A percentile compares a stretch with the other conserved stretches of the same genome.
These are phyloP conservation scores for Corymbia calophylla DNA, from an alignment of 441 rosid species.

Conservation along the genomic window DNA sequence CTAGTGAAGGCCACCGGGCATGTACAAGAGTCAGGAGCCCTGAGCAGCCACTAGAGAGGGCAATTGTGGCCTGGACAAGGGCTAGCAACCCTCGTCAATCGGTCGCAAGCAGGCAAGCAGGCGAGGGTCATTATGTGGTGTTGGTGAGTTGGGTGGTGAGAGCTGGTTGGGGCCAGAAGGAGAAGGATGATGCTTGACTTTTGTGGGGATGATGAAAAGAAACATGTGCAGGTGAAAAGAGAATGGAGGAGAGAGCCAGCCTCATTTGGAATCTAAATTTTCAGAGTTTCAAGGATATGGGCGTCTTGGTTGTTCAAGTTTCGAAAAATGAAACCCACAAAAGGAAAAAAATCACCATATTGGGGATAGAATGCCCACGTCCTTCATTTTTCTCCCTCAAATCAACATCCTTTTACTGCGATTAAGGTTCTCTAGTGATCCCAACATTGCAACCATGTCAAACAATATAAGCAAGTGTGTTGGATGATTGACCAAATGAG, in stretches of 20 bases:
- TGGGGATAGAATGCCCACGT: neutral
- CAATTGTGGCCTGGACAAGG: neutral
- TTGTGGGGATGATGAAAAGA: neutral
- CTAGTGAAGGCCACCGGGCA: neutral
- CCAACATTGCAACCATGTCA: neutral
- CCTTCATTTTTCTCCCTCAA: neutral
- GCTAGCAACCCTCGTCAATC: neutral
- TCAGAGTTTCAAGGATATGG: neutral
- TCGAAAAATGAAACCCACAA: neutral
- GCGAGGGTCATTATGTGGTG: neutral
- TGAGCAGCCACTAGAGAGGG: fast-evolving
- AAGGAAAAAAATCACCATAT: neutral
- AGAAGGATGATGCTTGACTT: neutral
- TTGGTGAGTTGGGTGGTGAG: neutral
- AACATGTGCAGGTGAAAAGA: neutral
- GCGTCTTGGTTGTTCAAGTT: neutral
- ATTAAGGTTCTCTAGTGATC: neutral
- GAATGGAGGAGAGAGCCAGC: neutral
- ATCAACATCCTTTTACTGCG: neutral
- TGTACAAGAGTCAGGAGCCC: neutral
- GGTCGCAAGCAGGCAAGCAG: neutral
- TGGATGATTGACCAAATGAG: neutral
- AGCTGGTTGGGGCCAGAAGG: neutral
- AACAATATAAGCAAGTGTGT: neutral
- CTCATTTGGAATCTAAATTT: neutral